phyloP scores from a whole-genome alignment of 2,329 filamentous ascomycete genomes.

The Monosporascus sp. region DNA sequence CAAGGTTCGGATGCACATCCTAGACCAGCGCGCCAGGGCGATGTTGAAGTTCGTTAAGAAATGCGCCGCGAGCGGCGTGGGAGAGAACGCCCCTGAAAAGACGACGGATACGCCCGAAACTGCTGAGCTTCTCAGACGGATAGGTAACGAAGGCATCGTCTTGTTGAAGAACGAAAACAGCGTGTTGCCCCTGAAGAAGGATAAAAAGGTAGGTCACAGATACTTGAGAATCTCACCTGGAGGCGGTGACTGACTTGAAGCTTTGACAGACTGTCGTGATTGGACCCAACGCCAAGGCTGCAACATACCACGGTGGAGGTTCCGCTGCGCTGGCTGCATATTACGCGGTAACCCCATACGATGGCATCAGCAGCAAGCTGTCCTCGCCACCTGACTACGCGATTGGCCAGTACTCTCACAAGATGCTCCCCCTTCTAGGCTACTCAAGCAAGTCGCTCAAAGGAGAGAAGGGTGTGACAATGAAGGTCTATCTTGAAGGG shows the following conservation, averaged over 20 bases:
- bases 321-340: slow-evolving; percentile 57
- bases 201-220: slow-evolving; percentile 43
- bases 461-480: slow-evolving; percentile 53
- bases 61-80: slow-evolving; percentile 46
- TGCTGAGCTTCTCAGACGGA: slow-evolving; percentile 56
- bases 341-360: slow-evolving; percentile 66
- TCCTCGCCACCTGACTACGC: slow-evolving; percentile 41
- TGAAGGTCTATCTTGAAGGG: slow-evolving; percentile 58
- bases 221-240: neutral
- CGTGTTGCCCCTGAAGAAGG: slow-evolving; percentile 58
- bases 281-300: slow-evolving; percentile 52
- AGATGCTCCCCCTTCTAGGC: slow-evolving; percentile 56
- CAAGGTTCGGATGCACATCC: slow-evolving; percentile 48
- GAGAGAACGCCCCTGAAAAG: slow-evolving; percentile 49
- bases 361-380: slow-evolving; percentile 58
- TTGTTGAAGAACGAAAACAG: slow-evolving; percentile 66
- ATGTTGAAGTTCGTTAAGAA: slow-evolving; percentile 57
- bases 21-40: slow-evolving; percentile 54
- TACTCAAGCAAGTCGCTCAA: slow-evolving; percentile 43
- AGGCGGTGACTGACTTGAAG: neutral
- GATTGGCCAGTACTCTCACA: slow-evolving; percentile 60
- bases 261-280: slow-evolving; percentile 44
- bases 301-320: slow-evolving; percentile 59
- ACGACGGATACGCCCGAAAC: slow-evolving; percentile 56
- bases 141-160: slow-evolving; percentile 66